Percentiles rank a stretch among this genome's conserved stretches.
Conservation (phyloP, 129 eudicot genomes). For the Lactuca sativa region DNA sequence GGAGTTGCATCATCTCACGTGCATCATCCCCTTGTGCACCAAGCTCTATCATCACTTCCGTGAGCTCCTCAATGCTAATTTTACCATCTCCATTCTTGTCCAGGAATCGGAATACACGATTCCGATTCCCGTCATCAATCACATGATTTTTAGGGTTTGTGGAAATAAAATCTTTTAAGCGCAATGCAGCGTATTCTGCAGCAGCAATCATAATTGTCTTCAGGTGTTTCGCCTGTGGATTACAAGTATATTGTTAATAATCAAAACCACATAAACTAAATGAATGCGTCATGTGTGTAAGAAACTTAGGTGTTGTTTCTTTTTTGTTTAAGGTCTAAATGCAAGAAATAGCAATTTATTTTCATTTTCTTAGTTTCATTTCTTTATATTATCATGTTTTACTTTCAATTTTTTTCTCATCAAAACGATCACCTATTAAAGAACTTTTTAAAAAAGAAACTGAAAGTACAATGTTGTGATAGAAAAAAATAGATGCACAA, state of each 20-base stretch:
- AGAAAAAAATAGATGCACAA: too few relatives aligned
- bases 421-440: too few relatives aligned
- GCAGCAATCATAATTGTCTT: slow-evolving; percentile 98
- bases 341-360: too few relatives aligned
- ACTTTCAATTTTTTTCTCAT: background rate
- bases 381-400: too few relatives aligned
- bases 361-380: too few relatives aligned
- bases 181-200: slow-evolving; percentile 88
- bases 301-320: too few relatives aligned
- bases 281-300: too few relatives aligned
- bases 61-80: slow-evolving; percentile 95
- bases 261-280: too few relatives aligned
- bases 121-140: slow-evolving; percentile 53
- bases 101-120: slow-evolving; percentile 66
- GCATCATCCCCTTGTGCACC: slow-evolving; percentile 97
- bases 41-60: slow-evolving; percentile 90
- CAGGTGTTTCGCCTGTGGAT: slow-evolving; percentile 74
- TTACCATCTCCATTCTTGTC: slow-evolving; percentile 99
- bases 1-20: slow-evolving; percentile 89
- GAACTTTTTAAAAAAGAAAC: too few relatives aligned
- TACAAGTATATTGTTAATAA: too few relatives aligned
- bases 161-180: slow-evolving; percentile 76
- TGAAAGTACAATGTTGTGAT: too few relatives aligned
- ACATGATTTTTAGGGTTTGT: slow-evolving; percentile 44
- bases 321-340: too few relatives aligned